Base-by-base conservation (phyloP, 192 early-diverging fungal genomes). In the Cladochytrium replicatum region DNA sequence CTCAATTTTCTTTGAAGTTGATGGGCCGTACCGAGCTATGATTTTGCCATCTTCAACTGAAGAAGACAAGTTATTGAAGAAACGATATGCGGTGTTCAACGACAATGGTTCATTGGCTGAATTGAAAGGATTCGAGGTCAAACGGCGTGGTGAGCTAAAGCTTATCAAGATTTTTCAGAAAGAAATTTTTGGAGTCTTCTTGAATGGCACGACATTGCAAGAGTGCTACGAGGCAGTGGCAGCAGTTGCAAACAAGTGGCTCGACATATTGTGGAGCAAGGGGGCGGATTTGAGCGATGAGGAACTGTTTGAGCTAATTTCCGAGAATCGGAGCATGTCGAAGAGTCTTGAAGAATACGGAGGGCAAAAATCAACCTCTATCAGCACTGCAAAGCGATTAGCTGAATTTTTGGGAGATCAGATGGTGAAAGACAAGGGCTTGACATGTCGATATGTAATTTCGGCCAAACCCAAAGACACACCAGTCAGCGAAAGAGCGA, bases 21-120 rank as follows among this genome's bases (percentile, higher is more conserved):
- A 99, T 52, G 96, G 96, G 6, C 96, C 96, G 21, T 99, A 99
- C 60, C 81, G 84, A 30, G 93, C 93, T 19, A 99, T 99, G 96
- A 90, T 99, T 43, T 57, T 99, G 32, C 96, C 96, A 9, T 74
- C 92, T 4, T 93, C 90, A 46, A 90, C 85, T 29, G 88, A 91
- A 61, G 93, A 87, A 45, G 92, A 97, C 57, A 95, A 94, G 68
- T 64, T 97, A 34, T 66, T 99, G 26, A 99, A 99, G 60, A 99
- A 99, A 68, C 80, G 96, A 8, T 99, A 99, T 54, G 96, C 96
- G 3, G 96, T 99, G 7, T 99, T 97, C 57, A 93, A 95, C 60
- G 68, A 87, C 44, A 88, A 97, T 47, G 96, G 96, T 3, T 81
- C 80, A 2, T 63, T 99, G 40, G 93, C 91, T 0, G 96, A 99